These are phyloP conservation scores for Rhodamnia argentea DNA, from an alignment of 345 rosid species.

Conservation along the genomic window DNA sequence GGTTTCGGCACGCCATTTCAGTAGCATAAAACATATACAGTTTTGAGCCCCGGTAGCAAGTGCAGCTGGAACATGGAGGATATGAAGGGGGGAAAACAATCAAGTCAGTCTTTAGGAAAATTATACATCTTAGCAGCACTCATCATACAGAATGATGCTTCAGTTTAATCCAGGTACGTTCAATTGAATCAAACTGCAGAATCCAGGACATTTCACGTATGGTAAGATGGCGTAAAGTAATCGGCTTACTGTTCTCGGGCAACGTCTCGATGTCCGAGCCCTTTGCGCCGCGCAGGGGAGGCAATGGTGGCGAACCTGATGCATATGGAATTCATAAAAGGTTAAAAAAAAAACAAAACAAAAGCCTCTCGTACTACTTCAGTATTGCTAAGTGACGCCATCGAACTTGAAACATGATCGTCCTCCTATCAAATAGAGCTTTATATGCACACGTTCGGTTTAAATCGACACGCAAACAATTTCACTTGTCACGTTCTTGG, in stretches of 20 bases:
- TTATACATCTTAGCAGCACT: neutral
- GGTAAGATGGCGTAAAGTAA: neutral
- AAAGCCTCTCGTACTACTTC: neutral
- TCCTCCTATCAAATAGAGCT: neutral
- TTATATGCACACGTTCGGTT: neutral
- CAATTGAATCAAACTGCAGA: neutral
- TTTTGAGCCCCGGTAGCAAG: neutral
- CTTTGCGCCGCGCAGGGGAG: neutral
- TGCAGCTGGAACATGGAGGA: neutral
- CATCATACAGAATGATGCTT: neutral
- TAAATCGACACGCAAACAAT: neutral
- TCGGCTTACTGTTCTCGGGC: neutral
- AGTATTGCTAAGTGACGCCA: neutral
- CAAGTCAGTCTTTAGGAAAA: neutral
- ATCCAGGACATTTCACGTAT: neutral
- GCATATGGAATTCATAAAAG: neutral
- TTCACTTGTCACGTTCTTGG: neutral
- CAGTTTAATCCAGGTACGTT: neutral
- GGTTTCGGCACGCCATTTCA: neutral
- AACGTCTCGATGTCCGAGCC: neutral
- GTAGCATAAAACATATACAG: neutral
- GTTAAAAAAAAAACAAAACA: neutral
- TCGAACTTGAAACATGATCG: neutral
- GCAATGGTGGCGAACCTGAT: conserved; percentile 3
- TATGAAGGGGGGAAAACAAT: neutral